Evolutionary conservation across 768 basidiomycete species (phyloP).

Genomic region (Mycena rebaudengoi): DNA sequence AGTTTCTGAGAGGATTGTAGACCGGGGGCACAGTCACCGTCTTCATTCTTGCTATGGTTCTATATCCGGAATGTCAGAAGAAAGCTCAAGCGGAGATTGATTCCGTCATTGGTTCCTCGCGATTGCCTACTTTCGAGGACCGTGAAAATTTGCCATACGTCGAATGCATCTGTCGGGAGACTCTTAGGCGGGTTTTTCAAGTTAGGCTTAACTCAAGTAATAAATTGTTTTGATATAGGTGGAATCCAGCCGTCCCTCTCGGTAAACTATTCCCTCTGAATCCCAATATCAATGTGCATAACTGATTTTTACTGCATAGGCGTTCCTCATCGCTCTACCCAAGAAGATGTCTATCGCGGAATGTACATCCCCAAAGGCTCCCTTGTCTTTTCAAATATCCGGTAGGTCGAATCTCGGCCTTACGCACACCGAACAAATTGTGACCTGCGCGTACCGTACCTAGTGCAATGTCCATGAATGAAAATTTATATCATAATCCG

Average conservation of each 20-base stretch:
- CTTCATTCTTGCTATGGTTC: constrained; percentile 42
- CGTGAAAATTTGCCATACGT: constrained; percentile 12
- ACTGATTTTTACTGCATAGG: constrained; percentile 16
- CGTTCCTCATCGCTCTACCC: constrained; percentile 39
- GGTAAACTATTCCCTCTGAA: background rate
- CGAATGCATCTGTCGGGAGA: constrained; percentile 27
- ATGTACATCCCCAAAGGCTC: constrained; percentile 46
- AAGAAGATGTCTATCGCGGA: constrained; percentile 44
- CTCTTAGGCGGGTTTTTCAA: constrained; percentile 16
- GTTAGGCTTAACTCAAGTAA: too few relatives aligned
- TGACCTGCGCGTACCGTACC: too few relatives aligned
- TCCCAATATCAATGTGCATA: background rate
- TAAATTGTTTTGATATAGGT: constrained; percentile 14
- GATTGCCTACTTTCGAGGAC: constrained; percentile 28
- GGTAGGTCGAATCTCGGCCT: too few relatives aligned
- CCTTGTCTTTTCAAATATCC: constrained; percentile 43
- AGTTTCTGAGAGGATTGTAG: too few relatives aligned
- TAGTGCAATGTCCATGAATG: constrained; percentile 38
- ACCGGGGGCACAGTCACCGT: constrained; percentile 25
- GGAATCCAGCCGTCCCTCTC: constrained; percentile 27
- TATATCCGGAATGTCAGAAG: constrained; percentile 38
- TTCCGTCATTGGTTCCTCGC: constrained; percentile 31
- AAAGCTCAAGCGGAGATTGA: constrained; percentile 42
- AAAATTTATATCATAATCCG: constrained; percentile 33
- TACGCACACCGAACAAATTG: too few relatives aligned